These are phyloP conservation scores for Boechera retrofracta DNA, from an alignment of 345 rosid genomes.

Conservation along the genomic window DNA sequence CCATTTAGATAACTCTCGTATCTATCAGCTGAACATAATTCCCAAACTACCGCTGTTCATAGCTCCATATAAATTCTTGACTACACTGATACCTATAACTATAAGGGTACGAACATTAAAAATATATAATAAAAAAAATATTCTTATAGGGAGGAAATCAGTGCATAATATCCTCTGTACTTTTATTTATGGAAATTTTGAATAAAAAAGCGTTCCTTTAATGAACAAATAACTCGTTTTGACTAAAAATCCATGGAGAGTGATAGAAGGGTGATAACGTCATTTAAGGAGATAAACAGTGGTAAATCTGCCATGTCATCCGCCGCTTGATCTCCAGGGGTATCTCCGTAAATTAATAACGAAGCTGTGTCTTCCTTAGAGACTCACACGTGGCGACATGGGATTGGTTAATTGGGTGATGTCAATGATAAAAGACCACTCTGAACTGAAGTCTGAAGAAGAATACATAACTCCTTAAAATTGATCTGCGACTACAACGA, in stretches of 20 bases:
- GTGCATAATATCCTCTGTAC: background rate
- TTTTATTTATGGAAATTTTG: background rate
- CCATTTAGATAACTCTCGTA: slow-evolving; percentile 14
- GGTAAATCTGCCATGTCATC: slow-evolving; percentile 37
- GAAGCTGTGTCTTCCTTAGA: background rate
- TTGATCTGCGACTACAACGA: slow-evolving; percentile 20
- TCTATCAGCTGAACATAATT: slow-evolving; percentile 1
- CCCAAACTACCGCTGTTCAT: slow-evolving; percentile 17
- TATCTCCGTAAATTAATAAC: slow-evolving; percentile 5
- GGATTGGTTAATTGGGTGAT: background rate
- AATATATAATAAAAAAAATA: background rate
- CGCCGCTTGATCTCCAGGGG: slow-evolving; percentile 32
- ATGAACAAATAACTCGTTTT: slow-evolving; percentile 3
- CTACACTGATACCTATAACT: background rate
- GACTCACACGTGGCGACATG: slow-evolving; percentile 7
- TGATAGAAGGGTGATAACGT: slow-evolving; percentile 25
- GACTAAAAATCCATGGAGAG: background rate
- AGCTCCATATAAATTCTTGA: background rate
- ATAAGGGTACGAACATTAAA: too few species aligned
- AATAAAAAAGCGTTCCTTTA: background rate
- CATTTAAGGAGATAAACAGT: background rate
- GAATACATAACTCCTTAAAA: background rate
- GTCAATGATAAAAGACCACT: background rate
- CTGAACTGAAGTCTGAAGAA: background rate
- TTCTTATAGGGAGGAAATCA: background rate